phyloP scores from a whole-genome alignment of 257 asterid genomes.

The Misopates orontium region DNA sequence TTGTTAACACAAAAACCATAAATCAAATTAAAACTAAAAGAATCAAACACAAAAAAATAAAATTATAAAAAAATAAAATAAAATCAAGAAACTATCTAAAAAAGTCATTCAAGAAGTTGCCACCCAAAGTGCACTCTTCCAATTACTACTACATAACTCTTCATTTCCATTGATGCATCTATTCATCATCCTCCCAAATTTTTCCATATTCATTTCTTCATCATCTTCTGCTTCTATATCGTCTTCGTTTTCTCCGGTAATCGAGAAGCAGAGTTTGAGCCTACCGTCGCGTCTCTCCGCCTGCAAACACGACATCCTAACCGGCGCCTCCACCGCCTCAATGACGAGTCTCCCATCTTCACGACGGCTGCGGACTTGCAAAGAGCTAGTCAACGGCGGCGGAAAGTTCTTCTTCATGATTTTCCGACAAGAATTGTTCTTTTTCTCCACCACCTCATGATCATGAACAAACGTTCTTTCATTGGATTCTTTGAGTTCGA shows the following conservation, averaged over 20 bases:
- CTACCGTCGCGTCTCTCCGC: conserved; percentile 81
- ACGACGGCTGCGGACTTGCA: conserved; percentile 57
- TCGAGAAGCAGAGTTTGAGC: conserved; percentile 46
- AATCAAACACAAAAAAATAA: too few relatives aligned
- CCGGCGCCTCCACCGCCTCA: conserved; percentile 61
- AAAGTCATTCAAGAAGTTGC: too few relatives aligned
- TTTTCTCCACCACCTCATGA: neutral
- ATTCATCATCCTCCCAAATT: conserved; percentile 36
- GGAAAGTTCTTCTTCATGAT: conserved; percentile 52
- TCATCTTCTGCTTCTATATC: neutral
- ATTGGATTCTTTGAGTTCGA: neutral
- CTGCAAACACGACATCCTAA: conserved; percentile 43
- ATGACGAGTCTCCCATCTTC: conserved; percentile 73
- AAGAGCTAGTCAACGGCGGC: conserved; percentile 72
- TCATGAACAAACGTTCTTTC: neutral
- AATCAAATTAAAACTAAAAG: too few relatives aligned
- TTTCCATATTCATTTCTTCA: conserved; percentile 40
- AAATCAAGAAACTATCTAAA: too few relatives aligned
- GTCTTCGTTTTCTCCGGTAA: conserved; percentile 13
- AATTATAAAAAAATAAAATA: too few relatives aligned
- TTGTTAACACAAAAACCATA: too few relatives aligned
- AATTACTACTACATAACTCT: conserved; percentile 41
- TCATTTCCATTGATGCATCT: conserved; percentile 61
- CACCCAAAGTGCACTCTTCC: too few relatives aligned
- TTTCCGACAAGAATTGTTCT: neutral